A percentile compares a stretch with the other conserved stretches of the same genome.
Evolutionary conservation across 2,329 filamentous ascomycete species (phyloP).

Genomic region (Trichoderma afroharzianum): DNA sequence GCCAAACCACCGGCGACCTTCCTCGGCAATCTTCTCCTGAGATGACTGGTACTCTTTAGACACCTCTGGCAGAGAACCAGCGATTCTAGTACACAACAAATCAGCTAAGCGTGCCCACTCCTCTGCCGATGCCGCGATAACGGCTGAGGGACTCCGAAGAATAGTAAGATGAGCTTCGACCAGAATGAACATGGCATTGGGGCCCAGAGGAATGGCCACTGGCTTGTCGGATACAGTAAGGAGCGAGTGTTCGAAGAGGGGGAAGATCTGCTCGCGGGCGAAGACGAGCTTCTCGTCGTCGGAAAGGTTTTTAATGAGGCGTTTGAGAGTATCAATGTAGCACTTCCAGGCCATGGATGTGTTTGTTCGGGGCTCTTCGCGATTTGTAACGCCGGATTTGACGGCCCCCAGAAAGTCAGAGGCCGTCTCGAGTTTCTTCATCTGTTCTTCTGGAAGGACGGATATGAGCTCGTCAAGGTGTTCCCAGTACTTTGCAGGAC

Average conservation of each 20-base stretch:
- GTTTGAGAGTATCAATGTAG: slow-evolving; percentile 64
- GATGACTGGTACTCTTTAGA: slow-evolving; percentile 73
- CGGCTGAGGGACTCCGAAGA: slow-evolving; percentile 37
- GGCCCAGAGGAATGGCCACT: slow-evolving; percentile 29
- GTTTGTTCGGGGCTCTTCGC: slow-evolving; percentile 71
- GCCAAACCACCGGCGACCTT: slow-evolving; percentile 65
- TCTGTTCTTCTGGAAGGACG: slow-evolving; percentile 49
- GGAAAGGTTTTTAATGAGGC: slow-evolving; percentile 46
- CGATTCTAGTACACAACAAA: slow-evolving; percentile 62
- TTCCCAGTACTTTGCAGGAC: slow-evolving; percentile 68
- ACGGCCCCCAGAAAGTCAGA: slow-evolving; percentile 63
- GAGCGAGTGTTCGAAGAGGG: slow-evolving; percentile 54
- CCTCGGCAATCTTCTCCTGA: slow-evolving; percentile 63
- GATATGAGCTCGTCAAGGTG: slow-evolving; percentile 61
- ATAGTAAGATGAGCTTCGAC: slow-evolving; percentile 47
- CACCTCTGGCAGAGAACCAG: slow-evolving; percentile 74
- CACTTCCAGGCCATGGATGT: slow-evolving; percentile 67
- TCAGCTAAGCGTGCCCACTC: slow-evolving; percentile 63
- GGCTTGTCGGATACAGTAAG: slow-evolving; percentile 41
- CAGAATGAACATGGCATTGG: slow-evolving; percentile 38
- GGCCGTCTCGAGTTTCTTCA: slow-evolving; percentile 45
- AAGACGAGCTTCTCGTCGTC: slow-evolving; percentile 46
- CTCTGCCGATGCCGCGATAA: slow-evolving; percentile 48
- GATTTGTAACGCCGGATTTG: slow-evolving; percentile 65
- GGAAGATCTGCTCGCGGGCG: slow-evolving; percentile 48